Evolutionary conservation across 2,329 filamentous ascomycete species (phyloP).

Genomic region (Penicillium polonicum): DNA sequence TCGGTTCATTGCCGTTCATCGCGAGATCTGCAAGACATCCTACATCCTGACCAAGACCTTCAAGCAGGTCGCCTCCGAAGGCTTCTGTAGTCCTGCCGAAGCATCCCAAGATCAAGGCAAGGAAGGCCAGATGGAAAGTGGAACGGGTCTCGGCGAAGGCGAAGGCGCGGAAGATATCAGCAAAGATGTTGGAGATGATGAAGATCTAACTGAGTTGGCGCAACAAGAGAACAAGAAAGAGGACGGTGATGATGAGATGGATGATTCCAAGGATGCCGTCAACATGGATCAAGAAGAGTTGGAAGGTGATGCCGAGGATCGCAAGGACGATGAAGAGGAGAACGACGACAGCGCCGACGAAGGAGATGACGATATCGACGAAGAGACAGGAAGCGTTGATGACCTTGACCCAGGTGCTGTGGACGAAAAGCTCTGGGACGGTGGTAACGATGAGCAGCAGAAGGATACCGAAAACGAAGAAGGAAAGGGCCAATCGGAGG

Average conservation of each 20-base stretch:
- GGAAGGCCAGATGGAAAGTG: constrained; percentile 78
- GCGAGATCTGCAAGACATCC: constrained; percentile 69
- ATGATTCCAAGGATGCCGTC: constrained; percentile 49
- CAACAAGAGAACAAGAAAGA: constrained; percentile 73
- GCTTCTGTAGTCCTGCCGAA: constrained; percentile 88
- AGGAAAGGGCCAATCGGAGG: constrained; percentile 50
- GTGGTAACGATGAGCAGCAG: constrained; percentile 65
- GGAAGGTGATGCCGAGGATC: constrained; percentile 76
- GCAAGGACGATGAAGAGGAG: constrained; percentile 46
- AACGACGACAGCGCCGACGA: constrained; percentile 63
- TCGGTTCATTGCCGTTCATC: constrained; percentile 64
- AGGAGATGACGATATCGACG: constrained; percentile 72
- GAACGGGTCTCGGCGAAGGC: constrained; percentile 91
- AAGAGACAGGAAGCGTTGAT: constrained; percentile 87
- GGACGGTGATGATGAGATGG: constrained; percentile 41
- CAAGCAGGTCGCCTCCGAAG: constrained; percentile 73
- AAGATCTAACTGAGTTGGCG: constrained; percentile 87
- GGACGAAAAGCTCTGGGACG: constrained; percentile 99
- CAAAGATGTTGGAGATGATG: constrained; percentile 91
- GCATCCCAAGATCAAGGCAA: constrained; percentile 69
- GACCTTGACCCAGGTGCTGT: constrained; percentile 85
- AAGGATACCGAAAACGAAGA: constrained; percentile 75
- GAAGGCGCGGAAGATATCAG: constrained; percentile 97
- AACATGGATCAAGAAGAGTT: constrained; percentile 78
- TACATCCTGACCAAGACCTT: constrained; percentile 76